These are phyloP conservation scores for Russula lepida DNA, from an alignment of 768 basidiomycete genomes.

Conservation along the genomic window DNA sequence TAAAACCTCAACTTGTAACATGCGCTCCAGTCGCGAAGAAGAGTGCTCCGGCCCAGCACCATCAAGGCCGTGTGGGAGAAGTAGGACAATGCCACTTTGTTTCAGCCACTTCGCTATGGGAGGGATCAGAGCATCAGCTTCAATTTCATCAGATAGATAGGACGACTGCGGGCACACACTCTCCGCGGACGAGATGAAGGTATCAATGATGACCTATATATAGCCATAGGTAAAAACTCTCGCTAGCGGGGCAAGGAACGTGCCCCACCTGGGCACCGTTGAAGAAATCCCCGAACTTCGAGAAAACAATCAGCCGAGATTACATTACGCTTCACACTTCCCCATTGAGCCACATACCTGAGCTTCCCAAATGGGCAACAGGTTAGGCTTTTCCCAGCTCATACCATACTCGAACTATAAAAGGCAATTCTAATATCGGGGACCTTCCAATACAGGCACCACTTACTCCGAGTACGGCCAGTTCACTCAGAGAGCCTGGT, in stretches of 20 bases:
- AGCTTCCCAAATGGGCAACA: slow-evolving; percentile 88
- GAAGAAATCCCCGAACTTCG: slow-evolving; percentile 84
- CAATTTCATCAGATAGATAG: background rate
- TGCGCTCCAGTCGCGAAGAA: slow-evolving; percentile 77
- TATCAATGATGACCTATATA: slow-evolving; percentile 77
- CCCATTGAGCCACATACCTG: slow-evolving; percentile 42
- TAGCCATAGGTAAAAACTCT: background rate
- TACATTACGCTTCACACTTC: background rate
- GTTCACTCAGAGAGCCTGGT: slow-evolving; percentile 77
- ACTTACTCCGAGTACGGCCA: slow-evolving; percentile 79
- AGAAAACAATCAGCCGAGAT: slow-evolving; percentile 1
- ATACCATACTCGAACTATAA: slow-evolving; percentile 80
- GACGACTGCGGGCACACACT: slow-evolving; percentile 39
- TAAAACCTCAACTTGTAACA: slow-evolving; percentile 59
- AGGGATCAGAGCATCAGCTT: slow-evolving; percentile 2
- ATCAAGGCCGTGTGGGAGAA: slow-evolving; percentile 85
- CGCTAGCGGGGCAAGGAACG: background rate
- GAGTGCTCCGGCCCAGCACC: slow-evolving; percentile 94
- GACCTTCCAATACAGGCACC: background rate
- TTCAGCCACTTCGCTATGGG: slow-evolving; percentile 81
- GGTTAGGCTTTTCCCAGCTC: slow-evolving; percentile 77
- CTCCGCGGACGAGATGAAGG: slow-evolving; percentile 77
- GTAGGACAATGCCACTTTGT: slow-evolving; percentile 80
- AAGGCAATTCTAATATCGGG: background rate
- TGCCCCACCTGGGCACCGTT: slow-evolving; percentile 66